Base-by-base conservation (phyloP, 78 protist genomes). In the Andalucia godoyi region DNA sequence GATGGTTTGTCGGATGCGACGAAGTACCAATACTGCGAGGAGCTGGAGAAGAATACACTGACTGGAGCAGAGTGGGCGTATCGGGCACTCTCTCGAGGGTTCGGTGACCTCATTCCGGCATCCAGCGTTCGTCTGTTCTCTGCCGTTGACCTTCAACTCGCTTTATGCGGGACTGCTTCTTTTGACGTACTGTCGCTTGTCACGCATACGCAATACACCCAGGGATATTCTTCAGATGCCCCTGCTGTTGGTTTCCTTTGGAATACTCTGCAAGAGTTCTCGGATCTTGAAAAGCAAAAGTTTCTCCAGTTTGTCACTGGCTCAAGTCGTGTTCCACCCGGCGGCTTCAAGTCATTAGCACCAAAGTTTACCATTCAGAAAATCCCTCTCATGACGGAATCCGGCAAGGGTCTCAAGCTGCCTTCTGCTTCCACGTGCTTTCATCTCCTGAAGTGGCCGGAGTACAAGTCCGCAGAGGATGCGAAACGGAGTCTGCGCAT, bases 391-490 rank as follows among this genome's bases (percentile, higher is more conserved):
- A 38, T 10, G 46, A 60, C 51, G 10, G 9, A 2, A 29, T 63
- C 29, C 39, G 62, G 34, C 23, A 36, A 10, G 39, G 18, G 46
- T 54, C 2, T 63, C 30, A 23, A 63, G 40, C 69, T 63, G 27
- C 69, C 69, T 30, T 45, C 55, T 3, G 69, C 69, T 8, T 39
- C 69, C n/a, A 63, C 69, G 25, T 63, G 69, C 69, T 63, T 63
- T 54, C 41, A 63, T 25, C 40, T 63, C 42, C 69, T 63, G 34
- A 30, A 39, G 7, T 54, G 41, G 12, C 69, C 69, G n/a, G 21
- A 8, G 69, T 63, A 63, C 53, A n/a, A n/a, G n/a, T n/a, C n/a
- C n/a, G n/a, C n/a, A n/a, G n/a, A n/a, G n/a, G n/a, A n/a, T n/a
- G n/a, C n/a, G n/a, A n/a, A n/a, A n/a, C n/a, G n/a, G n/a, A n/a